Conservation (phyloP, 305 asterid genomes). For the Fraxinus greggii region DNA sequence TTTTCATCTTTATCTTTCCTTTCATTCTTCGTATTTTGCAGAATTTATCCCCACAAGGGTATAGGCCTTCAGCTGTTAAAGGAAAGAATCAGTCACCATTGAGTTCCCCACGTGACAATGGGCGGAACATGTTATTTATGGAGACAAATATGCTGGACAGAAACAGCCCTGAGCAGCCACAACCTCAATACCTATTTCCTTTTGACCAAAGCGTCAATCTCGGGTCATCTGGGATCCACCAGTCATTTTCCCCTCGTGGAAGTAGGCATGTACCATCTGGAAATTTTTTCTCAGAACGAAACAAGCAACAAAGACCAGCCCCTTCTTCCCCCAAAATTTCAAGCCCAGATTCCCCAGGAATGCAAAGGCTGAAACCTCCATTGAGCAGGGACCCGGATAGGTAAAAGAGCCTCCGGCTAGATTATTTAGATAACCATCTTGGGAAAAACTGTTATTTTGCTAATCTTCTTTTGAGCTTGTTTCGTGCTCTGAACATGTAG, state of each 20-base stretch:
- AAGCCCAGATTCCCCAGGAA: conserved; percentile 32
- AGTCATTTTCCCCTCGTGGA: conserved; percentile 39
- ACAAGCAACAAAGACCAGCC: conserved; percentile 34
- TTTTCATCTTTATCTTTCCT: background rate
- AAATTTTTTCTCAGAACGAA: conserved; percentile 29
- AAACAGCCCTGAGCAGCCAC: conserved; percentile 40
- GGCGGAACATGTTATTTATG: conserved; percentile 22
- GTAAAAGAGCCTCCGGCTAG: conserved; percentile 40
- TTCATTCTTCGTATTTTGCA: conserved; percentile 27
- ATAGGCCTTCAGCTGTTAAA: conserved; percentile 38
- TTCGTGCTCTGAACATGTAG: conserved; percentile 46
- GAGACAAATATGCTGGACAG: conserved; percentile 42
- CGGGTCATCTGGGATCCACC: conserved; percentile 27
- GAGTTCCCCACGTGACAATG: conserved; percentile 42
- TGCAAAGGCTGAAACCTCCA: conserved; percentile 34
- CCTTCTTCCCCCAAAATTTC: conserved; percentile 34
- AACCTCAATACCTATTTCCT: conserved; percentile 25
- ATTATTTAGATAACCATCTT: conserved; percentile 15
- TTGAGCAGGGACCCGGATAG: conserved; percentile 50
- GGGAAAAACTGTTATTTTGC: conserved; percentile 31
- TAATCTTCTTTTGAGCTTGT: conserved; percentile 34
- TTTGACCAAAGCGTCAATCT: conserved; percentile 20
- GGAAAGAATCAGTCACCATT: conserved; percentile 42
- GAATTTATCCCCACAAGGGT: conserved; percentile 48
- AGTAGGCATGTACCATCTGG: conserved; percentile 30